Evolutionary conservation across 768 basidiomycete genomes (phyloP), one percentile per base, ranked within the genome.

Genomic region (Lepiota subincarnata): DNA sequence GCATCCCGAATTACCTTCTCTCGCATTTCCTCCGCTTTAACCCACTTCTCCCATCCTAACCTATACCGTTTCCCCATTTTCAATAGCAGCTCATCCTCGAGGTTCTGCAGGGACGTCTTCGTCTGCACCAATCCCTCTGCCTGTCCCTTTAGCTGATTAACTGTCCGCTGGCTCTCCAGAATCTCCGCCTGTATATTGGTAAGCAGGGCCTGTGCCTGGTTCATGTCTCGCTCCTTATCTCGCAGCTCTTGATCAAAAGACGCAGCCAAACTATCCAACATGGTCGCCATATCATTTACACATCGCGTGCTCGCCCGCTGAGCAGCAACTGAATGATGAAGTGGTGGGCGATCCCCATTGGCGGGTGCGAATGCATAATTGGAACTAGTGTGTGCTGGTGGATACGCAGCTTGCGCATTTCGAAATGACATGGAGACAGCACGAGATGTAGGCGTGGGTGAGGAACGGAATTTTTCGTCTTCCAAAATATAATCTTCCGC

Each of bases 401-500:
- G 80, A 56, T 73, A 79, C 11, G 81, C 78, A 5, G 77, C 82
- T 53, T 88, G 86, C 0, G 81, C 75, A 55, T 86, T 87, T 50
- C 89, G 81, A 68, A 82, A 89, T 8, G 86, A 84, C 85, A 89
- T 86, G 16, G 79, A 70, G 20, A 77, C 66, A 18, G 76, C 70
- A 44, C 88, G 81, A 7, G 89, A 85, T 11, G 83, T 79, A 6
- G 91, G 86, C 0, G 84, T 80, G 2, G 95, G 95, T 6, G 93
- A 96, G 1, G 91, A 89, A 36, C 96, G 81, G 73, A 98, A 98
- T 44, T 95, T 84, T 68, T 98, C 97, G 66, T 99, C 97, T 68
- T 99, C 97, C 34, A 99, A 79, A 58, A 99, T 98, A 64, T 98
- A 99, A 66, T 98, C 97, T 70, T 99, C 96, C 2, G 97, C 90